These are phyloP conservation scores for Globisporangium alternatum DNA, from an alignment of 352 stramenopile species.

Conservation along the genomic window DNA sequence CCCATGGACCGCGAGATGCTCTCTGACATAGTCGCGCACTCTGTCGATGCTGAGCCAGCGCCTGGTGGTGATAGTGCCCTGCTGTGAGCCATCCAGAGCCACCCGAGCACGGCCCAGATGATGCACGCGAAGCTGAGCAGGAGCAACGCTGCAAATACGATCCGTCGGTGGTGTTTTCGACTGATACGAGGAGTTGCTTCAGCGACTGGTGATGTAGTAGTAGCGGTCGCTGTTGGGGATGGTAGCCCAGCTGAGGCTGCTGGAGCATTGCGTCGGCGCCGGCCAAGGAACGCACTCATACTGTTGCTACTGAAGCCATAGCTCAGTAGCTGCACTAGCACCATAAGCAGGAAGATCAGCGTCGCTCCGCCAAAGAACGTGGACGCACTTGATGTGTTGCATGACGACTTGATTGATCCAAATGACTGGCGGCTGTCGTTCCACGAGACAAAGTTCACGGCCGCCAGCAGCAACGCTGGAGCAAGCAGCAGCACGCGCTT, in stretches of 20 bases:
- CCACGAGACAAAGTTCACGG: slow-evolving; percentile 29
- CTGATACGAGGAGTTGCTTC: not conserved
- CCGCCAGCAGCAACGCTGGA: slow-evolving; percentile 23
- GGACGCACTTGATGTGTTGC: not conserved
- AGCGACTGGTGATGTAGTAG: not conserved
- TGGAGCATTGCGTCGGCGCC: not conserved
- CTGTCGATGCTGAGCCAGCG: not conserved
- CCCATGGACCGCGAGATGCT: slow-evolving; percentile 14
- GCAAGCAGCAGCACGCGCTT: slow-evolving; percentile 32
- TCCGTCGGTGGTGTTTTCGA: slow-evolving; percentile 8
- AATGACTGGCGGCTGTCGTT: slow-evolving; percentile 11
- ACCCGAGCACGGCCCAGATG: slow-evolving; percentile 24
- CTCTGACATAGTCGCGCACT: not conserved
- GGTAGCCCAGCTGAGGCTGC: not conserved
- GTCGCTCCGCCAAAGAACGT: slow-evolving; percentile 29
- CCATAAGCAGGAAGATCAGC: slow-evolving; percentile 24
- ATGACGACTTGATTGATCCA: not conserved
- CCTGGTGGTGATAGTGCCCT: not conserved
- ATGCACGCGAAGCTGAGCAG: slow-evolving; percentile 22
- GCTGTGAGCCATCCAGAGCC: slow-evolving; percentile 13
- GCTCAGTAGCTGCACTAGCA: slow-evolving; percentile 7
- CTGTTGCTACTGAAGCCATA: not conserved
- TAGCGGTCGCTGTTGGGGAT: not conserved
- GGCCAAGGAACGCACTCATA: not conserved
- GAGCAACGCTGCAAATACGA: slow-evolving; percentile 15